Conservation (phyloP, 2,329 filamentous ascomycete species). For the Sclerotinia spermophila region DNA sequence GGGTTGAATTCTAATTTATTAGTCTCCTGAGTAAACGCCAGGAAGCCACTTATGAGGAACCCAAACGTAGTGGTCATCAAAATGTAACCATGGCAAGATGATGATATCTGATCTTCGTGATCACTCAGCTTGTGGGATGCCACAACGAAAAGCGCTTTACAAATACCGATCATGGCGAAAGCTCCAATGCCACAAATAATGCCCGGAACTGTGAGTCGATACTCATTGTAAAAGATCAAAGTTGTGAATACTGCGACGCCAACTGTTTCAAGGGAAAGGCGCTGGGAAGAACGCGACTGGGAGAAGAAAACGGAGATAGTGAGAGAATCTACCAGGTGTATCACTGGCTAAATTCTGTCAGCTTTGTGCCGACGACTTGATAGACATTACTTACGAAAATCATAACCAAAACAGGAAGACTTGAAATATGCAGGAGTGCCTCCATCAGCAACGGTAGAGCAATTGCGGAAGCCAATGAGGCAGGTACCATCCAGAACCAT, state of each 20-base stretch:
- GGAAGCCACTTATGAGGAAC: conserved; percentile 21
- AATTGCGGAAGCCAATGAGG: conserved; percentile 25
- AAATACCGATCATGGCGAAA: conserved; percentile 26
- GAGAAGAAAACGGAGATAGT: conserved; percentile 18
- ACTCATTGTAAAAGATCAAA: conserved; percentile 30
- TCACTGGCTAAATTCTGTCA: conserved; percentile 26
- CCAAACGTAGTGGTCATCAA: conserved; percentile 30
- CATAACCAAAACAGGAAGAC: conserved; percentile 32
- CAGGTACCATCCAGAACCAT: conserved; percentile 27
- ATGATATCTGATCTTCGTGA: not conserved
- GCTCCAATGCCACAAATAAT: conserved; percentile 26
- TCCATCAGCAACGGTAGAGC: conserved; percentile 31
- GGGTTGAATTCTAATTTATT: not conserved
- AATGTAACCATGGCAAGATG: conserved; percentile 24
- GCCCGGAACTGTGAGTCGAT: conserved; percentile 33
- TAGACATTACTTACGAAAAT: conserved; percentile 29
- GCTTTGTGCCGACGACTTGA: not conserved
- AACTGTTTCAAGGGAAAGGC: conserved; percentile 24
- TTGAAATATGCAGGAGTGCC: conserved; percentile 32
- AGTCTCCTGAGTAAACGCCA: conserved; percentile 12
- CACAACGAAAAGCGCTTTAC: conserved; percentile 25
- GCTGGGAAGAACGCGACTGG: not conserved
- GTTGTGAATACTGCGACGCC: conserved; percentile 19
- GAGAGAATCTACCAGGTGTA: conserved; percentile 27
- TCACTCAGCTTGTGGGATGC: not conserved